phyloP scores from a whole-genome alignment of 257 asterid genomes.

The Solanum bulbocastanum region DNA sequence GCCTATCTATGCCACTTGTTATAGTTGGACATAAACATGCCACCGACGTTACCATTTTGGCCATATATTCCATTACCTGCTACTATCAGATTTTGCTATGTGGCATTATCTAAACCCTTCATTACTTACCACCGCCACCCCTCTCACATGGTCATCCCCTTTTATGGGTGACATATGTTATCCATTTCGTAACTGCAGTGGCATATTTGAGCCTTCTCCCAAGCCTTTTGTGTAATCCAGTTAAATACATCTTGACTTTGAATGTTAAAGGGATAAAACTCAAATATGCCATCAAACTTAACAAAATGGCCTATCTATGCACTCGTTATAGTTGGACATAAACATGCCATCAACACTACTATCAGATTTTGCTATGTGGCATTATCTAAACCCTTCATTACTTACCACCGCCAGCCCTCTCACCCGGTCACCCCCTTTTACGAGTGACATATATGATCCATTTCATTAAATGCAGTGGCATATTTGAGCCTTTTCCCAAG shows the following conservation, averaged over 20 bases:
- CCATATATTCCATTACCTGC: not conserved
- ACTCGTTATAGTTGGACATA: not conserved
- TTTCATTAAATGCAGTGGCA: not conserved
- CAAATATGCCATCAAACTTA: not conserved
- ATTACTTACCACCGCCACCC: not conserved
- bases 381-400: not conserved
- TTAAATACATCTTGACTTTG: not conserved
- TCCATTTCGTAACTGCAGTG: not conserved
- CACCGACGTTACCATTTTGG: not conserved
- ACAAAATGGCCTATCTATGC: not conserved
- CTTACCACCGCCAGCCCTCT: not conserved
- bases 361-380: not conserved
- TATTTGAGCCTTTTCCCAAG: not conserved
- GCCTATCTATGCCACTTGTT: not conserved
- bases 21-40: not conserved
- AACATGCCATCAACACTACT: not conserved
- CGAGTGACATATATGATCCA: not conserved
- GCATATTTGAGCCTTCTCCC: not conserved
- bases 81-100: not conserved
- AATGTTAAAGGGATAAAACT: not conserved
- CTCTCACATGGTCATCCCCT: not conserved
- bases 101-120: not conserved
- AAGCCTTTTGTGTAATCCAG: not conserved
- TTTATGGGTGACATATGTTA: not conserved
- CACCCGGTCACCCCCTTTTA: not conserved